phyloP scores from a whole-genome alignment of 345 rosid genomes.

The Hypericum perforatum region DNA sequence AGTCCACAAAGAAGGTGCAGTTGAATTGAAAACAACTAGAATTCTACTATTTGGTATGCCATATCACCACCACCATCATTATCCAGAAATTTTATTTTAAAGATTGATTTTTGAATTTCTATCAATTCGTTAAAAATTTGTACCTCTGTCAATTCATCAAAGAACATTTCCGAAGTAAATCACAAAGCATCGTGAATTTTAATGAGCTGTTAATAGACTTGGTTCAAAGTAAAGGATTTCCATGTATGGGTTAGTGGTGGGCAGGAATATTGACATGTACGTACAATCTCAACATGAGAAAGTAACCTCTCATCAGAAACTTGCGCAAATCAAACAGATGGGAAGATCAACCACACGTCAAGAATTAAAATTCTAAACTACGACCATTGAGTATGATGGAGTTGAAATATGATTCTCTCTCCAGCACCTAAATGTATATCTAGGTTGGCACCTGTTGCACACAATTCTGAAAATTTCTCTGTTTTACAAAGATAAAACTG shows the following conservation, averaged over 20 bases:
- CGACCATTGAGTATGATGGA: too few species aligned
- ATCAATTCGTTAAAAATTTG: too few species aligned
- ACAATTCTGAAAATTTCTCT: too few species aligned
- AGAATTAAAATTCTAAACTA: too few species aligned
- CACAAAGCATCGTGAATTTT: conserved; percentile 2
- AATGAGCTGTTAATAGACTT: background rate
- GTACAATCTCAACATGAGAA: conserved; percentile 1
- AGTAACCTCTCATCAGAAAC: conserved; percentile 11
- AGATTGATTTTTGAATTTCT: too few species aligned
- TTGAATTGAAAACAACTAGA: conserved; percentile 17
- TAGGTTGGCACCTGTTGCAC: too few species aligned
- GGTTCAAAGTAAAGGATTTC: background rate
- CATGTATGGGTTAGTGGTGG: background rate
- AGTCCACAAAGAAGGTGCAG: conserved; percentile 8
- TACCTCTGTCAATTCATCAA: too few species aligned
- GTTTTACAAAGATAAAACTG: too few species aligned
- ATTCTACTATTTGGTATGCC: conserved; percentile 19
- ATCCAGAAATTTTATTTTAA: background rate
- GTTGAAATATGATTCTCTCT: too few species aligned
- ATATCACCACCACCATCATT: background rate
- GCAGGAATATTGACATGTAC: conserved; percentile 9
- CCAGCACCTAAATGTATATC: too few species aligned
- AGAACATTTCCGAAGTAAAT: background rate
- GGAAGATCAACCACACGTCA: too few species aligned
- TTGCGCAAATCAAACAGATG: too few species aligned